phyloP scores from a whole-genome alignment of 768 basidiomycete species.

The Boletus coccyginus region DNA sequence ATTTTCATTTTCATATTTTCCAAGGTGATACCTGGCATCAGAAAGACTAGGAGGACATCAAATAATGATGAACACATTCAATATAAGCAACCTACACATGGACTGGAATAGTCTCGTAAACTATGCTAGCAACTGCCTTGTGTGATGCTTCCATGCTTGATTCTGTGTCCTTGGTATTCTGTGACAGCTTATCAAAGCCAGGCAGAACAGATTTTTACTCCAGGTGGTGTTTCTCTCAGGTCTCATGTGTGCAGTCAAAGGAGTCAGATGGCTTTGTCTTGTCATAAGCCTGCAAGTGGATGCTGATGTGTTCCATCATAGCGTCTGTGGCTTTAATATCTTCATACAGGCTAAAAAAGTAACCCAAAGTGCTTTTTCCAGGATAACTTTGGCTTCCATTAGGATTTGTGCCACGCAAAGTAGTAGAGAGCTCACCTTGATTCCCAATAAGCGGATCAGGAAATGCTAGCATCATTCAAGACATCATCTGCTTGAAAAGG shows the following conservation, averaged over 20 bases:
- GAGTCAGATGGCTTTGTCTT: neutral
- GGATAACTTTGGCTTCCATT: neutral
- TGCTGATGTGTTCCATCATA: neutral
- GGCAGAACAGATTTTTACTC: neutral
- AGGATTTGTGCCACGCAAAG: neutral
- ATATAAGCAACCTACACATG: slow-evolving; percentile 6
- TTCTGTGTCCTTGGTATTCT: neutral
- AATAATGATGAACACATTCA: neutral
- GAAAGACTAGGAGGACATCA: slow-evolving; percentile 7
- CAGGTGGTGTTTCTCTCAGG: neutral
- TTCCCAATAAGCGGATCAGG: neutral
- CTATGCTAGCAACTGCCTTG: neutral
- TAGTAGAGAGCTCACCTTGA: neutral
- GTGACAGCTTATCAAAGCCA: neutral
- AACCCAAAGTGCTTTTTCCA: neutral
- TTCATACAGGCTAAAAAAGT: neutral
- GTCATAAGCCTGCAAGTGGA: neutral
- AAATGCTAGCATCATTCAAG: neutral
- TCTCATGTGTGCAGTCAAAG: neutral
- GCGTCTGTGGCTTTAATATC: neutral
- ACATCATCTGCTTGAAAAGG: neutral
- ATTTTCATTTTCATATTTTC: neutral
- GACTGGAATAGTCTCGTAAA: neutral
- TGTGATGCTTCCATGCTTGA: neutral
- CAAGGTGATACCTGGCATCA: neutral